These are phyloP conservation scores for Aspergillus saccharolyticus DNA, from an alignment of 495 filamentous ascomycete genomes.

Conservation along the genomic window DNA sequence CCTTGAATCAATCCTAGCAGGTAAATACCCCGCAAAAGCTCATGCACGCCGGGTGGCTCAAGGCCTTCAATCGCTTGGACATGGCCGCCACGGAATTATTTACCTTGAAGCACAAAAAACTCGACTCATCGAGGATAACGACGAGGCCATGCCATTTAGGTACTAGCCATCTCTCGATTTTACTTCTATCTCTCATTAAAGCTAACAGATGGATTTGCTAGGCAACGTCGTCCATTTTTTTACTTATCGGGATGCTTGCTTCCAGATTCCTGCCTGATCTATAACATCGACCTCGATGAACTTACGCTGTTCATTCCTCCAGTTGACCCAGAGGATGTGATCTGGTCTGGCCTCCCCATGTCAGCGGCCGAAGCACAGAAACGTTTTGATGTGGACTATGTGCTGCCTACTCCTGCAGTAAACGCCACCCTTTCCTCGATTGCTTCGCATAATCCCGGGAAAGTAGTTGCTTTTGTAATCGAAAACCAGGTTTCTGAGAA, in stretches of 20 bases:
- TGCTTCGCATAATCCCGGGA: constrained; percentile 38
- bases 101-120: constrained; percentile 86
- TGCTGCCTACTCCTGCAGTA: constrained; percentile 63
- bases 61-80: constrained; percentile 48
- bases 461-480: constrained; percentile 62
- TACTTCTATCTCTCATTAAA: neutral
- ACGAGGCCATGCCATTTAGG: constrained; percentile 73
- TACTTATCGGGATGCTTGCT: constrained; percentile 86
- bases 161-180: constrained; percentile 31
- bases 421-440: constrained; percentile 55
- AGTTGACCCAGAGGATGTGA: constrained; percentile 81
- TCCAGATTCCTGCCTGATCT: constrained; percentile 75
- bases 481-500: constrained; percentile 61
- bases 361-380: constrained; percentile 65
- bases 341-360: constrained; percentile 90
- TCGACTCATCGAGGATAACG: constrained; percentile 74
- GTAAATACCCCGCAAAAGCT: constrained; percentile 92
- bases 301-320: constrained; percentile 91
- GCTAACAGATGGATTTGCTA: constrained; percentile 15
- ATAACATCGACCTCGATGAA: constrained; percentile 65
- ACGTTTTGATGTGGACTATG: constrained; percentile 79
- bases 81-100: constrained; percentile 42
- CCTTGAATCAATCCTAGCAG: constrained; percentile 47
- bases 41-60: constrained; percentile 80
- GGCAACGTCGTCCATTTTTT: constrained; percentile 88